Percentiles rank a stretch among this genome's conserved stretches.
phyloP scores from a whole-genome alignment of 2,329 filamentous ascomycete genomes.

The Pseudocercospora vitis region DNA sequence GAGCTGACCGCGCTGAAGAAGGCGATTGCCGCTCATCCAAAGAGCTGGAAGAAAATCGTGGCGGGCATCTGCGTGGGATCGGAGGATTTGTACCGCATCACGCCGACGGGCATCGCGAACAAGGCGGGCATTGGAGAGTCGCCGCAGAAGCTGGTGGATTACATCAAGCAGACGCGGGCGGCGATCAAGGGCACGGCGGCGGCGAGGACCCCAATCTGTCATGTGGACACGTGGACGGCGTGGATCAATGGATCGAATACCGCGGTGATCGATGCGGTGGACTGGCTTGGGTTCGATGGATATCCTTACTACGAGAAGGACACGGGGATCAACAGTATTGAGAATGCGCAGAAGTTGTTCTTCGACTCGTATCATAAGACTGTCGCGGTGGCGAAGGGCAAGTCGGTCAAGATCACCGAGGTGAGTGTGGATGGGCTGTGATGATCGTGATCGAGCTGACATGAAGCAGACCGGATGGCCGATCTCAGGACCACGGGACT shows the following conservation, averaged over 20 bases:
- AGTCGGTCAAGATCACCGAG: conserved; percentile 80
- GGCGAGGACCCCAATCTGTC: conserved; percentile 63
- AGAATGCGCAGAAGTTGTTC: conserved; percentile 66
- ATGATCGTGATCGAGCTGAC: background rate
- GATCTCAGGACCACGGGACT: conserved; percentile 63
- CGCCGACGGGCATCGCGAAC: conserved; percentile 64
- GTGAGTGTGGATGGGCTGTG: background rate
- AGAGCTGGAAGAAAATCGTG: conserved; percentile 63
- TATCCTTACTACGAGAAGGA: conserved; percentile 79
- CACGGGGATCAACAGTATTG: conserved; percentile 63
- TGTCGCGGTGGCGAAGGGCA: conserved; percentile 59
- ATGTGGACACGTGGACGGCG: conserved; percentile 81
- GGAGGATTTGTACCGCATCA: conserved; percentile 71
- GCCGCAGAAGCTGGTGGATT: conserved; percentile 63
- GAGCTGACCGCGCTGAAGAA: conserved; percentile 71
- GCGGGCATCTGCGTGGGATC: conserved; percentile 82
- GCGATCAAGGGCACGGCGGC: conserved; percentile 61
- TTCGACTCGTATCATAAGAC: conserved; percentile 63
- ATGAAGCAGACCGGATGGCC: conserved; percentile 73
- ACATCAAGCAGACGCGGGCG: conserved; percentile 68
- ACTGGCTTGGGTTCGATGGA: conserved; percentile 80
- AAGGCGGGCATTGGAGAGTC: conserved; percentile 62
- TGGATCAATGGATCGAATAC: conserved; percentile 72
- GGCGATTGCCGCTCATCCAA: conserved; percentile 69
- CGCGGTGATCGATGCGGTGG: conserved; percentile 65